A percentile compares a stretch with the other conserved stretches of the same genome.
phyloP scores from a whole-genome alignment of 1,139 yeast species.

The Saccharomycopsis hybrid region DNA sequence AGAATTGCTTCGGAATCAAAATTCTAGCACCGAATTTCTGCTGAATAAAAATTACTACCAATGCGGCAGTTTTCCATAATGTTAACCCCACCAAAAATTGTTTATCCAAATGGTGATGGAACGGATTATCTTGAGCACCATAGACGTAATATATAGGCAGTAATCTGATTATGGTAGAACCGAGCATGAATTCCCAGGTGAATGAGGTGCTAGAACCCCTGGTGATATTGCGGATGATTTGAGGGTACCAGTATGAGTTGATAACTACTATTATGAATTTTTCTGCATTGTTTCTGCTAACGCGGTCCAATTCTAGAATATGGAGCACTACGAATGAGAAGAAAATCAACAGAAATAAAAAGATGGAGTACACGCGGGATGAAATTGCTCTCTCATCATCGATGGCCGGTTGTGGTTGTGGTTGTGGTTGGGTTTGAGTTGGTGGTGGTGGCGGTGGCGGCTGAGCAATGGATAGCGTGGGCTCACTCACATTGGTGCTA shows the following conservation, averaged over 20 bases:
- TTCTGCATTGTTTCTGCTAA: slow-evolving; percentile 52
- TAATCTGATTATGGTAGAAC: slow-evolving; percentile 57
- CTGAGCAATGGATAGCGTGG: slow-evolving; percentile 22
- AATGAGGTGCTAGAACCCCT: slow-evolving; percentile 66
- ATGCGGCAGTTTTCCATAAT: slow-evolving; percentile 53
- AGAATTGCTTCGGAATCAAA: slow-evolving; percentile 66
- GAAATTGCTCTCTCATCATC: slow-evolving; percentile 51
- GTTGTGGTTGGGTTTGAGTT: slow-evolving; percentile 16
- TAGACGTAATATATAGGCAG: slow-evolving; percentile 62
- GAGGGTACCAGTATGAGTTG: slow-evolving; percentile 89
- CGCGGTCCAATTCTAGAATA: slow-evolving; percentile 58
- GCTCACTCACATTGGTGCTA: not conserved
- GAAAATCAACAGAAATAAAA: slow-evolving; percentile 52
- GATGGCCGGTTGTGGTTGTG: slow-evolving; percentile 23
- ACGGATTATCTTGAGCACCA: slow-evolving; percentile 38
- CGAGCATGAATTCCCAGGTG: slow-evolving; percentile 63
- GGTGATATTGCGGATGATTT: slow-evolving; percentile 69
- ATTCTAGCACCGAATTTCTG: slow-evolving; percentile 70
- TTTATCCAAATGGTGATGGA: slow-evolving; percentile 55
- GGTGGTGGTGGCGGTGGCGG: slow-evolving; percentile 21
- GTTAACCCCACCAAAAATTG: slow-evolving; percentile 39
- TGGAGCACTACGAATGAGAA: slow-evolving; percentile 54
- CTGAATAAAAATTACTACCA: slow-evolving; percentile 53
- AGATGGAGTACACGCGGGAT: slow-evolving; percentile 56
- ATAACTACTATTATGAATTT: slow-evolving; percentile 43